Evolutionary conservation across 1,284 basidiomycete genomes (phyloP), one percentile per base, ranked within the genome.

Genomic region (Austroboletus rostrupii): DNA sequence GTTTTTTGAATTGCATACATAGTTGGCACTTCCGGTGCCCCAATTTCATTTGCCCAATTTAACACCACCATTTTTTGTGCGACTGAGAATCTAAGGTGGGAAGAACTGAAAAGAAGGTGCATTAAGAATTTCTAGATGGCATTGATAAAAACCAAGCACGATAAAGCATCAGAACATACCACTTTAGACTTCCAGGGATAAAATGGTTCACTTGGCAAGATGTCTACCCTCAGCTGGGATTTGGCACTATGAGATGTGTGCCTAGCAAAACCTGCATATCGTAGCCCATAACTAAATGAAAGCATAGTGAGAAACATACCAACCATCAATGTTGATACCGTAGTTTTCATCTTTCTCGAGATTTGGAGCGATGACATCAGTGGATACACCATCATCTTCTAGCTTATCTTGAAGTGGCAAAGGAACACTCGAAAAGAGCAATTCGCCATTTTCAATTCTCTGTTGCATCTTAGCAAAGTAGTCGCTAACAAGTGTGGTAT

Each of bases 21-120:
- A 3, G 55, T 53, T 9, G 61, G 66, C 1, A 68, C 60, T 42
- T 59, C 48, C 3, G 48, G 40, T 13, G 61, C 60, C 2, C 64
- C 62, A 26, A 70, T 40, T 14, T 53, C 56, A 10, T 54, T 60
- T 10, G 61, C 65, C 62, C 64, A 69, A 1, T 32, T 29, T 8
- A 70, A 52, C 9, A 69, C 19, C 3, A 43, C 23, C 2, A 1
- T 23, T 26, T 49, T 36, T 5, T 52, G 50, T 4, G 29, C 31
- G 0, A 42, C 2, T 5, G 20, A 52, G 20, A 52, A 52, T 7
- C 38, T 12, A 1, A 49, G 43, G 10, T 42, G 3, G 23, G 3
- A 1, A 8, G 3, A 26, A 26, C 23, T 26, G 23, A 26, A 26
- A 8, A 26, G 23, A 26, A 26, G 23, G 23, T 26, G 3, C 1